Conservation (phyloP, 495 filamentous ascomycete genomes). For the Neurospora sp. region DNA sequence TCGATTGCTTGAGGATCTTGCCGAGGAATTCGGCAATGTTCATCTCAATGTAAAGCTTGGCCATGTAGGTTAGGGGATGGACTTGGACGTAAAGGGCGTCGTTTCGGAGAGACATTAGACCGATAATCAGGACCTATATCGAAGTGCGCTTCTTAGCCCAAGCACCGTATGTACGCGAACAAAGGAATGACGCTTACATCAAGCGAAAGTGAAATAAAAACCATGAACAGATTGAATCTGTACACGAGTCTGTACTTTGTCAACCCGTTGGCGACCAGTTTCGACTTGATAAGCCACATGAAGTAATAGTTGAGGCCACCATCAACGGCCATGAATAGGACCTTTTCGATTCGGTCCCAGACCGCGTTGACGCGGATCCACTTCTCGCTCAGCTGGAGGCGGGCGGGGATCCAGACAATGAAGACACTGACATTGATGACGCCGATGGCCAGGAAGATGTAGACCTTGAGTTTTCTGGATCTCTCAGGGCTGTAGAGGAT, state of each 20-base stretch:
- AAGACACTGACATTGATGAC: slow-evolving; percentile 40
- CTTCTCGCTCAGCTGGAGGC: slow-evolving; percentile 22
- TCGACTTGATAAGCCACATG: slow-evolving; percentile 32
- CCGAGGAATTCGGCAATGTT: slow-evolving; percentile 42
- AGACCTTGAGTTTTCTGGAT: slow-evolving; percentile 22
- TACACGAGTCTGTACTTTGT: slow-evolving; percentile 40
- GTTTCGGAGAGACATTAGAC: slow-evolving; percentile 21
- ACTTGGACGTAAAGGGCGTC: slow-evolving; percentile 38
- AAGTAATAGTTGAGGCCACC: slow-evolving; percentile 38
- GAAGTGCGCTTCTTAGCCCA: background rate
- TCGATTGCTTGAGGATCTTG: slow-evolving; percentile 20
- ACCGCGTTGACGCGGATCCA: slow-evolving; percentile 29
- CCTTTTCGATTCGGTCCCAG: slow-evolving; percentile 44
- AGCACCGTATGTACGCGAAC: background rate
- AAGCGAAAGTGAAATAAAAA: slow-evolving; percentile 38
- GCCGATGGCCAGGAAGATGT: slow-evolving; percentile 28
- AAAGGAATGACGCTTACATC: slow-evolving; percentile 23
- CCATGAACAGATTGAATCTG: slow-evolving; percentile 40
- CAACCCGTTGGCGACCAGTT: slow-evolving; percentile 38
- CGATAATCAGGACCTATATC: slow-evolving; percentile 16
- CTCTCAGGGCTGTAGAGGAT: slow-evolving; percentile 26
- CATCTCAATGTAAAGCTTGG: slow-evolving; percentile 46
- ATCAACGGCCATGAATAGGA: slow-evolving; percentile 38
- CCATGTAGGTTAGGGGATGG: slow-evolving; percentile 39
- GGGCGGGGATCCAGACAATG: slow-evolving; percentile 41